Base-by-base conservation (phyloP, 2,329 filamentous ascomycete species). In the Capronia epimyces region DNA sequence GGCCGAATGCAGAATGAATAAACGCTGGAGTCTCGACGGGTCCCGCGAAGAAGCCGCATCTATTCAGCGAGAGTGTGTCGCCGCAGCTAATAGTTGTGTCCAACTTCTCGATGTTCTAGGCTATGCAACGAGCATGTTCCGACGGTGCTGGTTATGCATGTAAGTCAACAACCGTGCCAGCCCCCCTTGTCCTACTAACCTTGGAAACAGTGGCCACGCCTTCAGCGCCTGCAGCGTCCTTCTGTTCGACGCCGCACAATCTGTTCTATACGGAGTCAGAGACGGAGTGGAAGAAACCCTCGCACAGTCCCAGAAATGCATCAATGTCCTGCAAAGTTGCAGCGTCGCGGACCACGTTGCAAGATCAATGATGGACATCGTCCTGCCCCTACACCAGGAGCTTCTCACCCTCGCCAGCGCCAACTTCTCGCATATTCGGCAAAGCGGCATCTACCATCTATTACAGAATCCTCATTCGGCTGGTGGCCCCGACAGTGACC, bases 161-260 rank as follows among this genome's bases (percentile, higher is more conserved):
- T 51, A 40, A 51, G 49, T 51, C 29, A n/a, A n/a, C 13, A 10
- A 10, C 3, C 29, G 12, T 9, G 7, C 15, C 3, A 8, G 16
- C 12, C 12, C 15, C 12, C 29, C 36, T 18, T 18, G 15, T 29
- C 36, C 4, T 41, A 5, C n/a, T 37, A 20, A 37, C 34, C 7
- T 37, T 9, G 18, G 7, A 15, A 20, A 18, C 20, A 51, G 49
- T 39, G 49, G 49, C n/a, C 49, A 51, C 43, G 43, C 49, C 16
- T 51, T 51, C 27, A 46, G 43, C 37, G 49, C 43, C 10, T 51
- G 43, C 29, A 51, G 43, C 36, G 49, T 51, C 16, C 25, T 51
- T 7, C 40, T 51, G 5, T 51, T 51, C 43, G 43, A 46, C 24
- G 39, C 32, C 2, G 43, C 49, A 13, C 37, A 46, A 29, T 32